Base-by-base conservation (phyloP, 108 stramenopile species). In the Pseudonitzschia multistriata region DNA sequence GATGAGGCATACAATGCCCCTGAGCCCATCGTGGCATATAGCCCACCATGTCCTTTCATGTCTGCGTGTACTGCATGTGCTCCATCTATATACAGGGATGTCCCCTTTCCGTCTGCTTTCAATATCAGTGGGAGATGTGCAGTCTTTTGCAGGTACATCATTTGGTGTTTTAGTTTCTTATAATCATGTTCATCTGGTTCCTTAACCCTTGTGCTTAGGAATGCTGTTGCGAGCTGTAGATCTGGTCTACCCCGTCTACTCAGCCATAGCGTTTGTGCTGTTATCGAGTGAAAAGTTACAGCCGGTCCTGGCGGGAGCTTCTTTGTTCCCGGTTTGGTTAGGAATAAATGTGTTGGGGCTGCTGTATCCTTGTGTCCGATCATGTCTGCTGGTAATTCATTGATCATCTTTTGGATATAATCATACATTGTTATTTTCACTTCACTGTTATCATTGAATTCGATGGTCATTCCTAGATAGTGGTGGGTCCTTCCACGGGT, bases 381-480 rank as follows among this genome's bases (percentile, higher is more conserved):
- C 65, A 66, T 56, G n/a, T 67, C 57, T 5, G 19, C 57, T 6
- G 48, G 2, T n/a, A 61, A 10, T 4, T 30, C 57, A 33, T 69
- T 60, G 14, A 81, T 14, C 17, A 77, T 52, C 45, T 50, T 50
- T 10, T 78, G 33, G 0, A 75, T 24, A 45, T 75, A 78, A 0
- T 70, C 8, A 11, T 42, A 24, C 77, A 78, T 78, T 14, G 22
- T 54, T 31, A 77, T 55, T 2, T 27, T 62, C 3, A 77, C 37
- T 15, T 66, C 45, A 13, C 52, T 54, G 22, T 29, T 10, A 4
- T 6, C n/a, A 5, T 59, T 50, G 62, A 35, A 81, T 36, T 81
- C 76, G 1, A 81, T 25, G 10, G 59, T 64, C 80, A 81, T 81
- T 0, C 80, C 80, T 1, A 81, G 62, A 47, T 74, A 81, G 0